A percentile compares a stretch with the other conserved stretches of the same genome.
Conservation (phyloP, 176 grass and related monocot genomes). For the Bromus sterilis region DNA sequence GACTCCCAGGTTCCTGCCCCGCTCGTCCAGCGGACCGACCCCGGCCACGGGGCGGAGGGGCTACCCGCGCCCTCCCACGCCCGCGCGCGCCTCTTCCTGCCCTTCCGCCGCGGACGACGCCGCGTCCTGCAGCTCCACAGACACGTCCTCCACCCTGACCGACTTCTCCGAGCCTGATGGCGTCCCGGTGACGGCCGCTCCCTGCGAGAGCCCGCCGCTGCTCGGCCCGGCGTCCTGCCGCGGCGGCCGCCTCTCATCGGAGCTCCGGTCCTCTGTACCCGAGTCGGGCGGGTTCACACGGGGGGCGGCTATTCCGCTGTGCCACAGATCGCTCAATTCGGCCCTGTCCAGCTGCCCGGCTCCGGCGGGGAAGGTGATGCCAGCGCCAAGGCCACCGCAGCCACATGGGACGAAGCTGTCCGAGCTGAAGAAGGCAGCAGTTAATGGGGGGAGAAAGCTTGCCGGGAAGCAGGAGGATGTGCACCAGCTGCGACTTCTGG, state of each 20-base stretch:
- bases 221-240: slow-evolving; percentile 35
- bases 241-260: slow-evolving; percentile 20
- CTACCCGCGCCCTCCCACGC: slow-evolving; percentile 38
- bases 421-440: slow-evolving; percentile 34
- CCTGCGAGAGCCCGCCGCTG: slow-evolving; percentile 76
- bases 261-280: slow-evolving; percentile 72
- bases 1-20: slow-evolving; percentile 5
- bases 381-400: slow-evolving; percentile 51
- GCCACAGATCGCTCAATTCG: slow-evolving; percentile 67
- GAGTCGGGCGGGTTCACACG: slow-evolving; percentile 33
- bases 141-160: slow-evolving; percentile 31
- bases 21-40: slow-evolving; percentile 17
- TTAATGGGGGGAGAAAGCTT: slow-evolving; percentile 35
- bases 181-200: background rate
- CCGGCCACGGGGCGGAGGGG: background rate
- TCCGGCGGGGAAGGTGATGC: slow-evolving; percentile 2
- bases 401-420: slow-evolving; percentile 35
- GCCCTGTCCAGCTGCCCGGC: slow-evolving; percentile 40
- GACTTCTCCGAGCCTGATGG: slow-evolving; percentile 50
- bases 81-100: slow-evolving; percentile 36
- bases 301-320: slow-evolving; percentile 56
- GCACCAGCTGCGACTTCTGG: slow-evolving; percentile 58
- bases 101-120: slow-evolving; percentile 7
- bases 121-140: slow-evolving; percentile 30
- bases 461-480: slow-evolving; percentile 54